Base-by-base conservation (phyloP, 2,329 filamentous ascomycete species). In the Chalara sp. region DNA sequence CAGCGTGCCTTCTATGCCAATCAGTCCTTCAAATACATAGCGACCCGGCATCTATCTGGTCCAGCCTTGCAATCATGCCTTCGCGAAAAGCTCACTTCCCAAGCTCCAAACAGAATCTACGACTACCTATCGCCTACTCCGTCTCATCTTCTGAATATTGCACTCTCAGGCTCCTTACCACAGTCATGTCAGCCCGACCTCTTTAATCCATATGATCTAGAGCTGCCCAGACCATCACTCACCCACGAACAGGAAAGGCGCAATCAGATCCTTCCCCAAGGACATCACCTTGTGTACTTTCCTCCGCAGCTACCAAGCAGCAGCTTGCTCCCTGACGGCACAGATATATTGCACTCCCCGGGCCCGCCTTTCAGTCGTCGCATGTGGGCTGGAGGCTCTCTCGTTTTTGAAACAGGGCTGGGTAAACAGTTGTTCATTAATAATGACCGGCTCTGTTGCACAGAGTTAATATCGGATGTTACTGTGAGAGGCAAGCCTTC, bases 271-370 rank as follows among this genome's bases (percentile, higher is more conserved):
- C 44, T 65, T 6, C 82, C 84, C 0, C 75, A 79, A 32, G 87
- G 85, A 35, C 84, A 95, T 65, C 90, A 96, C 67, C 76, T 96
- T 35, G 81, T 92, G 57, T 95, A 95, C 72, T 96, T 96, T 70
- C 89, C 90, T 53, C 79, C 86, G 8, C 79, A 82, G 55, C 72
- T 85, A 13, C 73, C 78, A 1, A 71, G 80, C 11, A 79, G 76
- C 6, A 60, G 73, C 33, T 78, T 97, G 42, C 76, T 89, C 13
- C 73, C 81, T 1, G 93, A 99, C 70, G 92, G 93, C 51, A 95
- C 91, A 1, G 92, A 97, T 65, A 73, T 80, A 5, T 74, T 85
- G 48, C 89, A 96, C 64, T 83, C 76, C 29, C 92, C 92, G 0
- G 88, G 86, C 1, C 65, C 65, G 4, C 82, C 83, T 1, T 96